phyloP scores from a whole-genome alignment of 768 basidiomycete genomes.

The Russula earlei region DNA sequence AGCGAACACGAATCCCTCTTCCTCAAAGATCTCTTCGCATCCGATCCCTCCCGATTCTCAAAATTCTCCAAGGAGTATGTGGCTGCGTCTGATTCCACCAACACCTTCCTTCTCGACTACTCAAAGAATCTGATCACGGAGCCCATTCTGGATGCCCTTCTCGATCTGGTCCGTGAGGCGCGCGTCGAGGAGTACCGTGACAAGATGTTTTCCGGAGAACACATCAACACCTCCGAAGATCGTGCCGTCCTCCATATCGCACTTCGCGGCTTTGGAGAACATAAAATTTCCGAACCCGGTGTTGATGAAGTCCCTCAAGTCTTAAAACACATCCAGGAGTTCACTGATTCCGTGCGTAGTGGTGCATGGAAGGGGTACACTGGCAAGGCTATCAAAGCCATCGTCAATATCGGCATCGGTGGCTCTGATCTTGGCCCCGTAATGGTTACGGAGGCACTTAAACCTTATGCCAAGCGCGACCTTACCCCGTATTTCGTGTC shows the following conservation, averaged over 20 bases:
- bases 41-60: constrained; percentile 78
- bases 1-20: constrained; percentile 61
- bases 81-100: constrained; percentile 52
- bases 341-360: constrained; percentile 73
- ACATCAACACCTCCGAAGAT: constrained; percentile 98
- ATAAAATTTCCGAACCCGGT: constrained; percentile 71
- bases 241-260: constrained; percentile 95
- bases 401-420: constrained; percentile 99
- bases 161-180: constrained; percentile 79
- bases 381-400: constrained; percentile 84
- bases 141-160: constrained; percentile 67
- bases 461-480: constrained; percentile 84
- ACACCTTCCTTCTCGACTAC: constrained; percentile 87
- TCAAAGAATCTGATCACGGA: constrained; percentile 94
- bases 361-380: constrained; percentile 97
- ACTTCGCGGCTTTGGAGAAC: constrained; percentile 70
- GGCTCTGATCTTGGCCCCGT: constrained; percentile 97
- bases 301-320: constrained; percentile 76
- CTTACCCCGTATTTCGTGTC: constrained; percentile 84
- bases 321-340: constrained; percentile 84
- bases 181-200: constrained; percentile 76
- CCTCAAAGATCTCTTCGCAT: constrained; percentile 86
- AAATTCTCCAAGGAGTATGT: constrained; percentile 76
- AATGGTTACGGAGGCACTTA: constrained; percentile 98
- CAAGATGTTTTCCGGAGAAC: constrained; percentile 90